Percentiles rank a stretch among this genome's conserved stretches.
Conservation (phyloP, 495 filamentous ascomycete genomes). For the Aspergillus cristatus region DNA sequence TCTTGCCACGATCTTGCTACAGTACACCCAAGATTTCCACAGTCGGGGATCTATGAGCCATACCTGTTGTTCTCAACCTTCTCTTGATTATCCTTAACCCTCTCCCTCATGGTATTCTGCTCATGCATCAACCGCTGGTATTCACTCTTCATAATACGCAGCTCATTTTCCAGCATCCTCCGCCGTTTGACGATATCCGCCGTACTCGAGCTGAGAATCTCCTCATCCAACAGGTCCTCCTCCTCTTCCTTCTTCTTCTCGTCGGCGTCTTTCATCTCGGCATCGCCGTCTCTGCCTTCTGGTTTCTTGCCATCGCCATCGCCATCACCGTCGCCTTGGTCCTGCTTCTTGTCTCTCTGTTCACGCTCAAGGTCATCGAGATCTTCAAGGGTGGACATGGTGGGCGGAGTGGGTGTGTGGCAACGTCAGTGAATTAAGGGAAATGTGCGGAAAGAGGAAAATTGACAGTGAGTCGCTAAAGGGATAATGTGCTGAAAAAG, state of each 20-base stretch:
- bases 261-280: constrained; percentile 85
- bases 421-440: background rate
- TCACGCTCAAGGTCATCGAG: constrained; percentile 72
- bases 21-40: background rate
- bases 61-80: constrained; percentile 99
- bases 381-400: constrained; percentile 83
- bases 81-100: constrained; percentile 97
- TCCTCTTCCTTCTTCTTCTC: constrained; percentile 56
- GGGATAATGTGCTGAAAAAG: too few species aligned
- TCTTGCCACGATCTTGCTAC: too few species aligned
- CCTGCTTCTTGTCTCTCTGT: constrained; percentile 63
- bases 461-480: background rate
- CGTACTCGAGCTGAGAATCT: constrained; percentile 84
- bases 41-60: constrained; percentile 10
- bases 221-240: constrained; percentile 77
- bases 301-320: constrained; percentile 50
- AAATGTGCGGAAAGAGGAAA: background rate
- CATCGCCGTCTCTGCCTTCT: constrained; percentile 51
- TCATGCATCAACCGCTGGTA: constrained; percentile 89
- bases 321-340: constrained; percentile 45
- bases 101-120: constrained; percentile 89
- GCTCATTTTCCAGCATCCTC: constrained; percentile 90
- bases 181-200: constrained; percentile 80
- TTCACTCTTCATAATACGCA: constrained; percentile 97
- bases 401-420: constrained; percentile 7